phyloP scores from a whole-genome alignment of 257 asterid species.

The Solanum microdontum region DNA sequence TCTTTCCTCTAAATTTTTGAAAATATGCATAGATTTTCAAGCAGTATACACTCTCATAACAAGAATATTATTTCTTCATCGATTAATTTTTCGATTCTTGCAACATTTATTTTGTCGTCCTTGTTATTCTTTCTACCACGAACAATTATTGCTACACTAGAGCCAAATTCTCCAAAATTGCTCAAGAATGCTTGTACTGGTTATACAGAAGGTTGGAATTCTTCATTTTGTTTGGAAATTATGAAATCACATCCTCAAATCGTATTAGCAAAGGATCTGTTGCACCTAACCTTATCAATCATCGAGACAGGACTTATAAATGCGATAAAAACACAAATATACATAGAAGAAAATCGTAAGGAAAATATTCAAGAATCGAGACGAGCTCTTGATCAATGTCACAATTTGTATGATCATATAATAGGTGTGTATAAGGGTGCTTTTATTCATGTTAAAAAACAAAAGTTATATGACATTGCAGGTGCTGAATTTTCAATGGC shows the following conservation, averaged over 20 bases:
- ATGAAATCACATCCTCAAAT: not conserved
- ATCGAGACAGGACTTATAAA: not conserved
- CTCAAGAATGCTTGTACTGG: not conserved
- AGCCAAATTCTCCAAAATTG: not conserved
- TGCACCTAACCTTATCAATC: not conserved
- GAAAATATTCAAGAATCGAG: not conserved
- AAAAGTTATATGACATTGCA: not conserved
- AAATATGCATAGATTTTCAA: not conserved
- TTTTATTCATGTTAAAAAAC: not conserved
- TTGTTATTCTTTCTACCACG: not conserved
- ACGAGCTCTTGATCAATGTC: not conserved
- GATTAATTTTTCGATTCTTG: not conserved
- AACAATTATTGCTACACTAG: not conserved
- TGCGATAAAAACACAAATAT: not conserved
- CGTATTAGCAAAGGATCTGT: not conserved
- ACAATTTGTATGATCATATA: not conserved
- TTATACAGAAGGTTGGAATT: not conserved
- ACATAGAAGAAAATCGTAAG: not conserved
- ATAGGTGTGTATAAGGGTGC: not conserved
- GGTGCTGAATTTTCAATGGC: not conserved
- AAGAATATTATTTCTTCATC: not conserved
- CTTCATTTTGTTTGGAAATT: not conserved
- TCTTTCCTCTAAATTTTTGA: constrained; percentile 6
- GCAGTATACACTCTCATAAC: not conserved
- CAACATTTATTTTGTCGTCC: not conserved